phyloP scores from a whole-genome alignment of 805 yeast species.

The Hanseniaspora taiwanica region DNA sequence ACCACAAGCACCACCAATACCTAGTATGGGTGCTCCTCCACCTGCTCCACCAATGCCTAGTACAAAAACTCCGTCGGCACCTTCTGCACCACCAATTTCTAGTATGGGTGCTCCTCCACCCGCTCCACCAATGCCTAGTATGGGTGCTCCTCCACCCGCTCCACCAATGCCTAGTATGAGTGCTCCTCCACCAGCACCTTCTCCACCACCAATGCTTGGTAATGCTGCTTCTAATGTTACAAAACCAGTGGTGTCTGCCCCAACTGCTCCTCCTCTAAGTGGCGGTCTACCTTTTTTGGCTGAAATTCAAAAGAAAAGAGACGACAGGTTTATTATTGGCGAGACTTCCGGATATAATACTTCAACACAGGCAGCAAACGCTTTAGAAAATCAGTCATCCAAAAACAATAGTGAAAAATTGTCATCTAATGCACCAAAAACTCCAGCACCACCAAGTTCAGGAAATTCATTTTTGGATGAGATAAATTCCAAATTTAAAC shows the following conservation, averaged over 20 bases:
- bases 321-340: constrained; percentile 38
- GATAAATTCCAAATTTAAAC: constrained; percentile 17
- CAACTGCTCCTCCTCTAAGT: constrained; percentile 16
- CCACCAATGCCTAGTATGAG: constrained; percentile 14
- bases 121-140: constrained; percentile 13
- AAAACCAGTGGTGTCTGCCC: constrained; percentile 8
- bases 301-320: constrained; percentile 42
- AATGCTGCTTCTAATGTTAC: constrained; percentile 13
- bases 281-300: constrained; percentile 39
- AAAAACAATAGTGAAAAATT: no score
- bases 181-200: constrained; percentile 13
- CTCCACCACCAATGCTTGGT: constrained; percentile 15
- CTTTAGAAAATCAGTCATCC: no score
- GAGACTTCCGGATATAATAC: constrained; percentile 15
- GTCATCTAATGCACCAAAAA: constrained; percentile 16
- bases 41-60: no score
- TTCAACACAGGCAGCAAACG: no score
- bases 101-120: constrained; percentile 7
- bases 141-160: constrained; percentile 12
- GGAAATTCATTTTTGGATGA: constrained; percentile 21
- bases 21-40: constrained; percentile 19
- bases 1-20: constrained; percentile 17
- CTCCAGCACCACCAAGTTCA: constrained; percentile 4
- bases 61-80: constrained; percentile 7
- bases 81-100: constrained; percentile 12